These are phyloP conservation scores for Effrenium voratum DNA, from an alignment of 73 alveolate genomes.

Conservation along the genomic window DNA sequence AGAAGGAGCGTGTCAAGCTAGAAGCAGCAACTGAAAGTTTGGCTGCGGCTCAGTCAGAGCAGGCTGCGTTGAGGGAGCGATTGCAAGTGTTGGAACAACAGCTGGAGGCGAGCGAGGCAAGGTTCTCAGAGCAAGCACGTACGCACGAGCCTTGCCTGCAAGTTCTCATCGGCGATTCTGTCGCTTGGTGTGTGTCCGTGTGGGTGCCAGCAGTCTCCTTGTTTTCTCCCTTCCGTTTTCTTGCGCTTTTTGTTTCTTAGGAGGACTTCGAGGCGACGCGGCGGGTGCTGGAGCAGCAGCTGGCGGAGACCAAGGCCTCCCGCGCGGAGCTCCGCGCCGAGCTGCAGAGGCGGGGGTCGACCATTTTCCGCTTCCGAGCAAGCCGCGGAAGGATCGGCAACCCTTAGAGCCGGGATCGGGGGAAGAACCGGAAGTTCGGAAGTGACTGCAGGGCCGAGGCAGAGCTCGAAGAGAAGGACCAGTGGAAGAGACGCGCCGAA, in stretches of 20 bases:
- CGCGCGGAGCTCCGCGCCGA: constrained; percentile 24
- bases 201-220: too few relatives aligned
- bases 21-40: background rate
- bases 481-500: background rate
- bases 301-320: constrained; percentile 66
- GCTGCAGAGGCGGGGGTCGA: constrained; percentile 15
- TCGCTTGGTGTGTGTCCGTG: too few relatives aligned
- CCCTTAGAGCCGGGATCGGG: background rate
- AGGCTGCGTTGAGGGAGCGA: background rate
- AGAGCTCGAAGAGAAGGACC: constrained; percentile 38
- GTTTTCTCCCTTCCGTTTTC: too few relatives aligned
- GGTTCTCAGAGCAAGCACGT: too few relatives aligned
- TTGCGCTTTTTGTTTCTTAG: too few relatives aligned
- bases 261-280: constrained; percentile 34
- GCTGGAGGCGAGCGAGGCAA: too few relatives aligned
- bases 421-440: background rate
- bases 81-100: too few relatives aligned
- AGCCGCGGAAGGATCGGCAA: too few relatives aligned
- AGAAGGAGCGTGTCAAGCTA: background rate
- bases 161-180: too few relatives aligned
- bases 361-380: background rate
- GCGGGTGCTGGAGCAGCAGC: constrained; percentile 41
- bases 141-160: too few relatives aligned
- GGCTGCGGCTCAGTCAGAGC: background rate
- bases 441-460: constrained; percentile 27